Base-by-base conservation (phyloP, 2,329 filamentous ascomycete genomes). In the Rhynchosporium graminicola region DNA sequence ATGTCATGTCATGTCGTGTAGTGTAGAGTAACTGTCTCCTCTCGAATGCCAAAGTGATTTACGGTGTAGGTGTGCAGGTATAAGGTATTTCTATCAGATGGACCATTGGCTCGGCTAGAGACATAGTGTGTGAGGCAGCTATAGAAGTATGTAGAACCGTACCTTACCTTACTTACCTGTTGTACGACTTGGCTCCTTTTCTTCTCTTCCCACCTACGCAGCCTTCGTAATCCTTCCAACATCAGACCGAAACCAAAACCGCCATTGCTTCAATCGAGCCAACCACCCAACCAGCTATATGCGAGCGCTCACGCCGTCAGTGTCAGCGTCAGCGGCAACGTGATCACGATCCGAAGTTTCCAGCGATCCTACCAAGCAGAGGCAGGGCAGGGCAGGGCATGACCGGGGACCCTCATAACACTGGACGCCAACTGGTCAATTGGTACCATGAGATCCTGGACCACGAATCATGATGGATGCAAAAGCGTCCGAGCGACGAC, bases 401-500 rank as follows among this genome's bases (percentile, higher is more conserved):
- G 29, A 20, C 12, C 51, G 36, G 20, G 20, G 20, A 20, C 20
- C 33, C 9, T 36, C 33, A 10, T 10, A 36, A 10, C 9, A 43
- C 36, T 20, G 40, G 33, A 45, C 28, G 20, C 20, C 40, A 13
- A 45, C 45, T 20, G 31, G 52, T 40, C 52, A 29, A 43, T 45
- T 15, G 13, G 8, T 26, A 38, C 52, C 52, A 56, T 12, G 43
- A 9, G 40, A 20, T 45, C 6, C 3, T 20, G 15, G 6, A 45
- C 9, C 33, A 36, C 9, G 33, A 36, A 36, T 36, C 33, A 36
- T 10, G 10, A 40, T 54, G 15, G 10, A 54, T 38, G 15, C 15
- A 31, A 45, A 45, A 33, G 20, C 7, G 52, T 56, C 52, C 52
- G 52, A 56, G 42, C 52, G 13, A 56, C 38, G 52, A 31, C 52